phyloP scores from a whole-genome alignment of 176 grass and related monocot genomes.

The Musa schizocarpa region DNA sequence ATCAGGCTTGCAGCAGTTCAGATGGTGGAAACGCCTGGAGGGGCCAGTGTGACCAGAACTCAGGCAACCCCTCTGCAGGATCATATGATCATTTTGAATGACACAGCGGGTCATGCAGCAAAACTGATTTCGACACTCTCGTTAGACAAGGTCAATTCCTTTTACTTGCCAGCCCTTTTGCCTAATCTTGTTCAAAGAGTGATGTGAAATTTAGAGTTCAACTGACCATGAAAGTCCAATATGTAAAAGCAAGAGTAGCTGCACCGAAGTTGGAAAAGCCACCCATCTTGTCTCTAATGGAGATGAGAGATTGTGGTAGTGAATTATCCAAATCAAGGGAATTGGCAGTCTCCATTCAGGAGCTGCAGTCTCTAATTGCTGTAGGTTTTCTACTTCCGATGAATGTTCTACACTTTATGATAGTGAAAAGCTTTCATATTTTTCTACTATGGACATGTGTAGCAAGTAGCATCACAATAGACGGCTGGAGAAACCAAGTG shows the following conservation, averaged over 20 bases:
- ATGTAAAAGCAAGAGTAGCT: not conserved
- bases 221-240: not conserved
- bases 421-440: not conserved
- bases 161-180: not conserved
- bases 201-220: not conserved
- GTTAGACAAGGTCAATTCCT: not conserved
- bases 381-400: not conserved
- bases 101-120: conserved; percentile 1
- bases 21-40: conserved; percentile 80
- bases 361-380: not conserved
- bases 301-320: not conserved
- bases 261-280: not conserved
- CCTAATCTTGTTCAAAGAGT: not conserved
- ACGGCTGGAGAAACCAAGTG: conserved; percentile 2
- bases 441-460: conserved; percentile 18
- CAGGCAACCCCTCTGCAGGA: conserved; percentile 45
- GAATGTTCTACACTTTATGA: not conserved
- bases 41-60: conserved; percentile 54
- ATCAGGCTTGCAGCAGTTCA: conserved; percentile 85
- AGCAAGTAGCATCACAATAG: conserved; percentile 2
- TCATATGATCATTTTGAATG: conserved; percentile 76
- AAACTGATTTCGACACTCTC: no score
- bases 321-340: not conserved
- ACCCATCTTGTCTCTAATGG: not conserved
- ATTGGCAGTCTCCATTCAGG: not conserved